Evolutionary conservation across 2,329 filamentous ascomycete genomes (phyloP).

Genomic region (Periconia sp.): DNA sequence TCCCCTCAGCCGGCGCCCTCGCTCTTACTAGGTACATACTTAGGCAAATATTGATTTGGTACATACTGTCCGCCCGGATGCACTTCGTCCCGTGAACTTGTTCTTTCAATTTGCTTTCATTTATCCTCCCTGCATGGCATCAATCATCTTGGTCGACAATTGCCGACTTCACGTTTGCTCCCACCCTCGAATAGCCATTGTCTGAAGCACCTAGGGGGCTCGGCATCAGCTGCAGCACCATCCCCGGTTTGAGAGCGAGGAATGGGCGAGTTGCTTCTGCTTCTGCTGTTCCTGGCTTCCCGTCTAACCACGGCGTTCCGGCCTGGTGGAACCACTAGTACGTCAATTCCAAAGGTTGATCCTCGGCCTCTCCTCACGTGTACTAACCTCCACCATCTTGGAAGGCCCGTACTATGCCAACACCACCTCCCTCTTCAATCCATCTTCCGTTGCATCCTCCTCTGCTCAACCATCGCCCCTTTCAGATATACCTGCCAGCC

Average conservation of each 20-base stretch:
- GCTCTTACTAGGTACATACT: neutral
- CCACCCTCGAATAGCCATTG: too few relatives aligned
- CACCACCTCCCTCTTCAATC: slow-evolving; percentile 11
- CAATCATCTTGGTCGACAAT: neutral
- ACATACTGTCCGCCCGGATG: neutral
- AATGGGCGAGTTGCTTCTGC: neutral
- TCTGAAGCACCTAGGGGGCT: neutral
- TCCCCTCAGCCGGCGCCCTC: neutral
- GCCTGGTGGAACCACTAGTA: neutral
- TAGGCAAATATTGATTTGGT: neutral
- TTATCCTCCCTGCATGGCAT: neutral
- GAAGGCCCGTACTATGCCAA: slow-evolving; percentile 31
- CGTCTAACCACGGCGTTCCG: neutral
- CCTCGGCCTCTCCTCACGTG: neutral
- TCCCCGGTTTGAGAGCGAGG: neutral
- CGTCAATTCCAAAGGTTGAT: too few relatives aligned
- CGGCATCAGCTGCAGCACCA: neutral
- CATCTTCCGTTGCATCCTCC: slow-evolving; percentile 7
- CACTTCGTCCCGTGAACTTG: too few relatives aligned
- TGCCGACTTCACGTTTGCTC: neutral
- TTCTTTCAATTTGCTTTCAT: neutral
- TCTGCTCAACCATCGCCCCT: neutral
- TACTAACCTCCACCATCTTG: slow-evolving; percentile 31
- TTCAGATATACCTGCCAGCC: slow-evolving; percentile 8
- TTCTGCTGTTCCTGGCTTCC: neutral